Evolutionary conservation across 1,284 basidiomycete genomes (phyloP).

Genomic region (Malassezia nana): DNA sequence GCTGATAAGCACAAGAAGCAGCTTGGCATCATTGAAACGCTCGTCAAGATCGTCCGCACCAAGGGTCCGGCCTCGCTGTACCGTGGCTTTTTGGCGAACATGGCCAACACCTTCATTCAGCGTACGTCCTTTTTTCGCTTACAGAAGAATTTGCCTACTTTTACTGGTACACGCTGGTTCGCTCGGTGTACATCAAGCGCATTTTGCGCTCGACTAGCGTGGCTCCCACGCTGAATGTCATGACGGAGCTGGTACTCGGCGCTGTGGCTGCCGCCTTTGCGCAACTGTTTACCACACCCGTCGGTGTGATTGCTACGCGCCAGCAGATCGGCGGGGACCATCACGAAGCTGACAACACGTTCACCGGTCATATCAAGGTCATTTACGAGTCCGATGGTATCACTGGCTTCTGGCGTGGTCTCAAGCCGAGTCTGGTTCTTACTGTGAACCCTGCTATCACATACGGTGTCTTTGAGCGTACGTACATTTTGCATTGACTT

Average conservation of each 20-base stretch:
- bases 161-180: slow-evolving; percentile 92
- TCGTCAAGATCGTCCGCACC: slow-evolving; percentile 34
- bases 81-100: slow-evolving; percentile 88
- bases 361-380: slow-evolving; percentile 68
- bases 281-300: slow-evolving; percentile 96
- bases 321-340: slow-evolving; percentile 58
- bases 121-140: slow-evolving; percentile 55
- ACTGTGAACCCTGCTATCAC: slow-evolving; percentile 95
- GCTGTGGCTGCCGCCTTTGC: slow-evolving; percentile 86
- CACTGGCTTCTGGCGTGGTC: slow-evolving; percentile 82
- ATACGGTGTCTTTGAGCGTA: slow-evolving; percentile 80
- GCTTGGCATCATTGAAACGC: slow-evolving; percentile 36
- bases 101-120: slow-evolving; percentile 90
- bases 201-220: slow-evolving; percentile 18
- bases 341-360: slow-evolving; percentile 51
- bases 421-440: slow-evolving; percentile 82
- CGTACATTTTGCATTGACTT: neutral
- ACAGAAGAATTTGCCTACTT: slow-evolving; percentile 90
- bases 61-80: slow-evolving; percentile 61
- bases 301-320: slow-evolving; percentile 90
- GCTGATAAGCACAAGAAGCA: slow-evolving; percentile 48
- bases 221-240: slow-evolving; percentile 27
- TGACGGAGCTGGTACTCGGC: slow-evolving; percentile 61
- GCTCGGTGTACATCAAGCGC: slow-evolving; percentile 58
- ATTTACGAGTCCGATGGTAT: slow-evolving; percentile 88